These are phyloP conservation scores for Piper longum DNA, from an alignment of 164 flowering plant species.

Conservation along the genomic window DNA sequence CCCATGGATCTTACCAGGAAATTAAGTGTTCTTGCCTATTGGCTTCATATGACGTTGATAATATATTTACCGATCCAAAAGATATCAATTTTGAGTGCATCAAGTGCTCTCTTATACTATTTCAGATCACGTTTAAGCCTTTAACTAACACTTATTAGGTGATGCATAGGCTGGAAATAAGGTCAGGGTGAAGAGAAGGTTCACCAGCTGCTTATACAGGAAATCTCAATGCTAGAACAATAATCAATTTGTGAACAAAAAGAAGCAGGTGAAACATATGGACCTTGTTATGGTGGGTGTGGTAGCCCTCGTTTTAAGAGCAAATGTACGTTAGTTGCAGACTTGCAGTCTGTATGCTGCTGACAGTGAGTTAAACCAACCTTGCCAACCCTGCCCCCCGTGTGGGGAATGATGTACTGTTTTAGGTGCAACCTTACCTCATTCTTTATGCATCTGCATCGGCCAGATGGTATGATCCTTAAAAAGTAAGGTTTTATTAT, in stretches of 20 bases:
- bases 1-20: background rate
- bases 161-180: background rate
- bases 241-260: background rate
- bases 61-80: background rate
- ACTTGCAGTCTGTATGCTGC: background rate
- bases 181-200: background rate
- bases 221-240: background rate
- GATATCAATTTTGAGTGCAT: background rate
- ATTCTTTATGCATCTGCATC: background rate
- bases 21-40: background rate
- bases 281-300: background rate
- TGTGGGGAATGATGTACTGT: background rate
- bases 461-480: background rate
- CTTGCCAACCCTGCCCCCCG: background rate
- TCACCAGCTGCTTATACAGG: background rate
- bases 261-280: background rate
- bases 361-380: slow-evolving; percentile 3
- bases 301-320: background rate
- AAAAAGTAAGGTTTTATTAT: background rate
- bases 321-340: background rate
- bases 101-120: background rate
- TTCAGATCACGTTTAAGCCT: too few species aligned
- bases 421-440: background rate
- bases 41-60: background rate
- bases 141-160: too few species aligned